Evolutionary conservation across 1,284 basidiomycete genomes (phyloP), one percentile per base, ranked within the genome.

Genomic region (Malassezia nana): DNA sequence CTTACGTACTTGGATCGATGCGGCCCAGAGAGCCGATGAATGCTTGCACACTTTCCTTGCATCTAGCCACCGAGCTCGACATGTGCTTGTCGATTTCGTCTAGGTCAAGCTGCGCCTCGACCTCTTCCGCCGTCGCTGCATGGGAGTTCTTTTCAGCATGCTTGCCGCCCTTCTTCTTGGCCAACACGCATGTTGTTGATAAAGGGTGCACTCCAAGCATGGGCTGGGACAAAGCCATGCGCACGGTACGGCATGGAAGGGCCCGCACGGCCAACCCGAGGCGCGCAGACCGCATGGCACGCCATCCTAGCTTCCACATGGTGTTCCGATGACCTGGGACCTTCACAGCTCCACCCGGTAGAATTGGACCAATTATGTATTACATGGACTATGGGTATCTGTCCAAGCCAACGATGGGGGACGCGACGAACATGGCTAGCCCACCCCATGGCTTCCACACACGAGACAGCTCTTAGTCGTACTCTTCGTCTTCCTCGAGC

Each of bases 401-500:
- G 35, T 15, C 18, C 4, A n/a, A n/a, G 35, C 35, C 35, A 20
- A 9, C 18, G 12, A 12, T 18, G 20, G 35, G 16, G 15, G 18
- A 18, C 15, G 35, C 35, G 12, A n/a, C 8, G 20, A 10, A 20
- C 31, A 5, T 18, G 15, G 35, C 35, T 18, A 7, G 6, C 35
- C 3, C 18, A 38, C 20, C 16, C 2, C 18, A 38, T 18, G 20
- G 12, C 16, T 38, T 20, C 15, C 31, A 33, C 6, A 33, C 10
- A 18, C 16, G 35, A 8, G 9, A 38, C 15, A 2, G 35, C 20
- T 20, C 18, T 40, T 48, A 74, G 41, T 74, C 71, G 41, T 74
- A 74, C 9, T 74, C 69, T 18, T 74, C 65, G 43, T 74, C 71
- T 33, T 74, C 71, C 9, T 74, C 71, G 28, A 74, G 47, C 10